These are phyloP conservation scores for Besnoitia besnoiti DNA, from an alignment of 169 alveolate species.

Conservation along the genomic window DNA sequence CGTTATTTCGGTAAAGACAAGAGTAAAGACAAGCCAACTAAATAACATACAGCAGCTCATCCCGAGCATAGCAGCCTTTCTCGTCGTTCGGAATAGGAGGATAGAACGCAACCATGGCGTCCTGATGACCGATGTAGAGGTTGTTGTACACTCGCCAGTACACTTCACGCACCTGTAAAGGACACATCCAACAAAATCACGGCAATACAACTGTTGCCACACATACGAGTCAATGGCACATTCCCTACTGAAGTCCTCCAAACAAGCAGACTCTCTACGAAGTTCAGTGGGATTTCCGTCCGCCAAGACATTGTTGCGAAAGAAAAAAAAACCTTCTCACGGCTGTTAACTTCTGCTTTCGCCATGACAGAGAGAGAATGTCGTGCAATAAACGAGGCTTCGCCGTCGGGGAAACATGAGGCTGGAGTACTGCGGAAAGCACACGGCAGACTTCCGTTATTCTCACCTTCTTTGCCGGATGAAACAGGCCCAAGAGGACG, in stretches of 20 bases:
- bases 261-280: no score
- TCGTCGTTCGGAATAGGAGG: slow-evolving; percentile 82
- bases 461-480: slow-evolving; percentile 99
- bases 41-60: slow-evolving; percentile 61
- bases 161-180: slow-evolving; percentile 71
- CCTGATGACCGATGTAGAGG: slow-evolving; percentile 98
- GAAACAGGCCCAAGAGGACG: slow-evolving; percentile 97
- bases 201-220: no score
- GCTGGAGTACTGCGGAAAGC: background rate
- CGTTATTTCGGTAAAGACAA: background rate
- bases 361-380: no score
- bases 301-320: no score
- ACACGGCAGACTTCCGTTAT: background rate
- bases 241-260: no score
- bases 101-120: slow-evolving; percentile 94
- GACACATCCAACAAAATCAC: background rate
- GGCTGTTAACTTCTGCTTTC: no score
- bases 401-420: no score
- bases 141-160: slow-evolving; percentile 99
- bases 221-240: no score
- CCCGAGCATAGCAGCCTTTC: slow-evolving; percentile 60
- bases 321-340: no score
- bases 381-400: no score
- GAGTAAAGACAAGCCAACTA: slow-evolving; percentile 24
- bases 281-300: no score